phyloP scores from a whole-genome alignment of 495 filamentous ascomycete species.

The Penicillium angulare region DNA sequence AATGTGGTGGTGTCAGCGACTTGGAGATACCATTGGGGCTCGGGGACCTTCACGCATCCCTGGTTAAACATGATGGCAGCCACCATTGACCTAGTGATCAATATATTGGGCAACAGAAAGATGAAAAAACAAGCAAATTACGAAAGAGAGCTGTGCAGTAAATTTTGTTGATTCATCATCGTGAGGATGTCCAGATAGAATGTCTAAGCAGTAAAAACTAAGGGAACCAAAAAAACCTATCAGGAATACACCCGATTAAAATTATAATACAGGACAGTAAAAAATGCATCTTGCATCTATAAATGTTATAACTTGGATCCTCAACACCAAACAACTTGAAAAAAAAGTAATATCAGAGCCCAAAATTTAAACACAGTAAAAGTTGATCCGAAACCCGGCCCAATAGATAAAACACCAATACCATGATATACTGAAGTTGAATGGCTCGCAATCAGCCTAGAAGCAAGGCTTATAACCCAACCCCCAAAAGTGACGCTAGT shows the following conservation, averaged over 20 bases:
- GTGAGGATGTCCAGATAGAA: neutral
- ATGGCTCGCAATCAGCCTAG: neutral
- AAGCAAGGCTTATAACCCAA: neutral
- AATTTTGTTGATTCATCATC: neutral
- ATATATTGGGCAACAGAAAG: too few relatives aligned
- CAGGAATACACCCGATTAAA: too few relatives aligned
- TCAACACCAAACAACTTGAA: neutral
- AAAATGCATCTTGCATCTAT: neutral
- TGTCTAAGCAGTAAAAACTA: neutral
- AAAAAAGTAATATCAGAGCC: neutral
- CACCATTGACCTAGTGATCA: too few relatives aligned
- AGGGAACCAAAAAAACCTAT: too few relatives aligned
- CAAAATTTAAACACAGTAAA: neutral
- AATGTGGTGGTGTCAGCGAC: too few relatives aligned
- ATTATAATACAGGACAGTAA: too few relatives aligned
- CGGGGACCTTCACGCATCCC: too few relatives aligned
- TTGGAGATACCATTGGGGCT: too few relatives aligned
- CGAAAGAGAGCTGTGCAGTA: too few relatives aligned
- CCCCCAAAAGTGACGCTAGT: constrained; percentile 3
- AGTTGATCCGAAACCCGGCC: neutral
- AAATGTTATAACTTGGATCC: neutral
- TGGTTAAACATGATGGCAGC: too few relatives aligned
- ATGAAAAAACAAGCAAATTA: too few relatives aligned
- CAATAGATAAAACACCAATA: neutral
- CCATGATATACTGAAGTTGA: neutral